These are phyloP conservation scores for Candida insectalens DNA, from an alignment of 805 yeast genomes.

Conservation along the genomic window DNA sequence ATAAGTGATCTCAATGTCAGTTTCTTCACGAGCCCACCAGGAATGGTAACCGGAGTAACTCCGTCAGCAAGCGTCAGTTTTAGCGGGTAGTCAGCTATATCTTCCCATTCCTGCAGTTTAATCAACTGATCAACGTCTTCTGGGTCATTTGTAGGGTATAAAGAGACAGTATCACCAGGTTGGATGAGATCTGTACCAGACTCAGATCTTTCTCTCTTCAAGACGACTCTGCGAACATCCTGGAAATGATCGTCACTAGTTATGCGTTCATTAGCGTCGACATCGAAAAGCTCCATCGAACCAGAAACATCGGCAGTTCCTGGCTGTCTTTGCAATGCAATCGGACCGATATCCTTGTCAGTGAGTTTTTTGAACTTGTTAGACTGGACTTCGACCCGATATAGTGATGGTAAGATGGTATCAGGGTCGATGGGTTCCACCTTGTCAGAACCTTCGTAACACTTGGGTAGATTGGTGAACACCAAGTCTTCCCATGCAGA, in stretches of 20 bases:
- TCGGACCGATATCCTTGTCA: conserved; percentile 14
- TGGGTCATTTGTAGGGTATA: conserved; percentile 67
- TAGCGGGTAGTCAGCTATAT: conserved; percentile 55
- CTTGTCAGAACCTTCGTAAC: conserved; percentile 23
- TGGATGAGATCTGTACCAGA: conserved; percentile 18
- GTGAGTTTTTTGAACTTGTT: conserved; percentile 24
- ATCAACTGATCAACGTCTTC: conserved; percentile 56
- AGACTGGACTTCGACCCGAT: conserved; percentile 18
- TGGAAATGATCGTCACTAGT: conserved; percentile 76
- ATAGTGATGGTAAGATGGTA: conserved; percentile 30
- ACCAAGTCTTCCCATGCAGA: conserved; percentile 60
- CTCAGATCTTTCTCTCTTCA: conserved; percentile 16
- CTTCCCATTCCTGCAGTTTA: conserved; percentile 64
- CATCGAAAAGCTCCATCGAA: conserved; percentile 27
- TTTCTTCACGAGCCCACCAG: conserved; percentile 53
- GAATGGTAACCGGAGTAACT: conserved; percentile 10
- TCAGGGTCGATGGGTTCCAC: conserved; percentile 26
- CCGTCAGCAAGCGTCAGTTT: conserved; percentile 20
- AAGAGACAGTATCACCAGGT: conserved; percentile 77
- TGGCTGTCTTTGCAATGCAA: conserved; percentile 23
- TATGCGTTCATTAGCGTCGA: conserved; percentile 45
- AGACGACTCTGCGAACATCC: conserved; percentile 63
- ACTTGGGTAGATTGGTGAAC: conserved; percentile 24
- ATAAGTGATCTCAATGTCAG: conserved; percentile 66
- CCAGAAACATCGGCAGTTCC: neutral